Evolutionary conservation across 2,329 filamentous ascomycete species (phyloP).

Genomic region (Sphaerulina vaccinii): DNA sequence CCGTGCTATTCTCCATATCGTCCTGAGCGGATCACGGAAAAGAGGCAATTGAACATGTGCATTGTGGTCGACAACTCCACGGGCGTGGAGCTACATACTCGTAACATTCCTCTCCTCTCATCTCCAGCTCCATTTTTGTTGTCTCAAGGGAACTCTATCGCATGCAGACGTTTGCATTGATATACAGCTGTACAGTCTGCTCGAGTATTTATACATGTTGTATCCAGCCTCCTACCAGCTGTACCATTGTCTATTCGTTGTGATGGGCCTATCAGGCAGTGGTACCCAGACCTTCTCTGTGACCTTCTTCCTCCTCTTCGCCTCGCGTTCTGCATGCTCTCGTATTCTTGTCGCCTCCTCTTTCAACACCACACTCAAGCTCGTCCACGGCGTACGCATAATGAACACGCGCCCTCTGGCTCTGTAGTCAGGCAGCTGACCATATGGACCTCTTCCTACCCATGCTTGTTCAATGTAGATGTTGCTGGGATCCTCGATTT

Average conservation of each 20-base stretch:
- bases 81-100: no score
- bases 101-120: no score
- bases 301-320: slow-evolving; percentile 71
- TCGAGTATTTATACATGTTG: neutral
- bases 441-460: slow-evolving; percentile 74
- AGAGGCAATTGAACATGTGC: no score
- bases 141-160: no score
- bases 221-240: slow-evolving; percentile 64
- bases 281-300: slow-evolving; percentile 77
- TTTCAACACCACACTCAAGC: slow-evolving; percentile 78
- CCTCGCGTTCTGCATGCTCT: slow-evolving; percentile 72
- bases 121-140: no score
- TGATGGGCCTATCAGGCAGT: slow-evolving; percentile 80
- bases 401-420: slow-evolving; percentile 70
- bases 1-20: no score
- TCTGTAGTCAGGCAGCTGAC: slow-evolving; percentile 64
- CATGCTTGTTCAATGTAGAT: slow-evolving; percentile 92
- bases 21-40: no score
- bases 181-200: slow-evolving; percentile 2
- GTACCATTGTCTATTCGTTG: slow-evolving; percentile 81
- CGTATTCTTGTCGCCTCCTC: slow-evolving; percentile 89
- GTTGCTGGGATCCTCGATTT: slow-evolving; percentile 69
- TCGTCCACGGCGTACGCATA: slow-evolving; percentile 70
- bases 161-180: no score
- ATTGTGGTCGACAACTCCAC: neutral